A percentile compares a stretch with the other conserved stretches of the same genome.
phyloP scores from a whole-genome alignment of 257 asterid genomes.

The Solanum peruvianum region DNA sequence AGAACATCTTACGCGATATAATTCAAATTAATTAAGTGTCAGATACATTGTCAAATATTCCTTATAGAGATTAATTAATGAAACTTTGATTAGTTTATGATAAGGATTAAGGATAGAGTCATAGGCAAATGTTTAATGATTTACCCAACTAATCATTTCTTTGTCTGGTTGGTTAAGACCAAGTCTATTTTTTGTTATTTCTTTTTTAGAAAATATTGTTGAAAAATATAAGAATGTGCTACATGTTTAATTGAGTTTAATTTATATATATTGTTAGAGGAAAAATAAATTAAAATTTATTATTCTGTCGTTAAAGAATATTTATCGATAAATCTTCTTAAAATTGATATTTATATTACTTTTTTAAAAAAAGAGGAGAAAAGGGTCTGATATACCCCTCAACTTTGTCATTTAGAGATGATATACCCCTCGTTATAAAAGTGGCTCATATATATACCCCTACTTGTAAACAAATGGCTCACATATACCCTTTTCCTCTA shows the following conservation, averaged over 20 bases:
- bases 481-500: too few species aligned
- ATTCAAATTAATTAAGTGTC: neutral
- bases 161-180: neutral
- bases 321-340: too few species aligned
- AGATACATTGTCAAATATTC: too few species aligned
- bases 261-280: neutral
- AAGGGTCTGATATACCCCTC: too few species aligned
- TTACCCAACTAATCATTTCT: neutral
- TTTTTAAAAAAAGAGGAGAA: too few species aligned
- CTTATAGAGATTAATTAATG: too few species aligned
- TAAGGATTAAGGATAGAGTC: neutral
- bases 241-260: neutral
- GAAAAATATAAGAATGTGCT: neutral
- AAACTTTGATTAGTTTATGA: neutral
- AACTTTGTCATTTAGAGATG: too few species aligned
- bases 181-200: neutral
- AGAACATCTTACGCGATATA: accelerated
- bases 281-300: too few species aligned
- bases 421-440: too few species aligned
- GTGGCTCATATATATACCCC: too few species aligned
- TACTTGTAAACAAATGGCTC: too few species aligned
- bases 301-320: neutral
- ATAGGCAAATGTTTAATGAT: neutral
- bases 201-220: neutral
- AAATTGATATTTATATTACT: too few species aligned